A percentile compares a stretch with the other conserved stretches of the same genome.
These are phyloP conservation scores for Berberis thunbergii DNA, from an alignment of 164 flowering plant species.

Conservation along the genomic window DNA sequence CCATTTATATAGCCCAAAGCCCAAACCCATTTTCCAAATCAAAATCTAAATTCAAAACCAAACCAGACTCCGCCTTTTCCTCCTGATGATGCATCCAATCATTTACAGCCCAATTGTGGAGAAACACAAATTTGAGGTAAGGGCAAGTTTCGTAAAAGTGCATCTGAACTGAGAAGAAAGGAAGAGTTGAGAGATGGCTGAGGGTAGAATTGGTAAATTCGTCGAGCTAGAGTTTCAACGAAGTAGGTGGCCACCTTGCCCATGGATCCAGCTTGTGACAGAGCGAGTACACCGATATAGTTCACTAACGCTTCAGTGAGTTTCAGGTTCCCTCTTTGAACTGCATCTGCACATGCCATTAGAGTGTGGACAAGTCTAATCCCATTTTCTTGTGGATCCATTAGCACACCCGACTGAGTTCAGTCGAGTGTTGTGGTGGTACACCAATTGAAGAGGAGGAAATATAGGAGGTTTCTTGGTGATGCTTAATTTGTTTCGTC, in stretches of 20 bases:
- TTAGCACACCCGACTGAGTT: constrained; percentile 43
- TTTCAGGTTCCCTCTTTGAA: constrained; percentile 20
- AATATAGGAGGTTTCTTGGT: neutral
- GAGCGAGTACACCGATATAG: constrained; percentile 53
- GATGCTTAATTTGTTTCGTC: constrained; percentile 30
- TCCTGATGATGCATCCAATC: too few species aligned
- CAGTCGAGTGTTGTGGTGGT: neutral
- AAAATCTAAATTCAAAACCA: too few species aligned
- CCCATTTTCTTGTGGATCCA: constrained; percentile 61
- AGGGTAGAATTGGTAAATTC: constrained; percentile 38
- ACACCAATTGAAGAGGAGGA: neutral
- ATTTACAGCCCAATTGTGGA: too few species aligned
- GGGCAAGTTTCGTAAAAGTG: neutral
- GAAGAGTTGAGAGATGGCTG: constrained; percentile 18
- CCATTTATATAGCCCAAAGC: too few species aligned
- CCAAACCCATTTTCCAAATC: too few species aligned
- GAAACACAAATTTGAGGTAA: neutral
- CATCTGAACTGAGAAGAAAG: constrained; percentile 13
- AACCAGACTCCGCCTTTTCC: too few species aligned
- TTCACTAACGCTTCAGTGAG: constrained; percentile 10
- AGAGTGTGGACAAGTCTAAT: constrained; percentile 65
- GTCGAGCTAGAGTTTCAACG: constrained; percentile 54
- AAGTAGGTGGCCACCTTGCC: constrained; percentile 72
- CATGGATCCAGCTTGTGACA: constrained; percentile 80
- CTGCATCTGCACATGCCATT: constrained; percentile 83